Conservation (phyloP, 78 protist genomes). For the Cavenderia fasciculata region DNA sequence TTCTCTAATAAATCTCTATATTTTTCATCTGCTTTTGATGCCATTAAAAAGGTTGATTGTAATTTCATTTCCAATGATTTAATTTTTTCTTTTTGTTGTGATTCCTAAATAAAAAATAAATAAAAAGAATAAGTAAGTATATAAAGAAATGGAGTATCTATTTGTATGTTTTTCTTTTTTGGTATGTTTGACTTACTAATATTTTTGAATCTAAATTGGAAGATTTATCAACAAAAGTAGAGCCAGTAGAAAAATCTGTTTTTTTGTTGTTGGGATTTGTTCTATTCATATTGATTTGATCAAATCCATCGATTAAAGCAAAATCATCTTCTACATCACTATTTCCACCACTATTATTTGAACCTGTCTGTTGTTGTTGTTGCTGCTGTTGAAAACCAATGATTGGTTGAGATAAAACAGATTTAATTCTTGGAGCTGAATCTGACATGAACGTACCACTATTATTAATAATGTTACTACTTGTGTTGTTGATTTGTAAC, state of each 20-base stretch:
- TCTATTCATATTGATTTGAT: neutral
- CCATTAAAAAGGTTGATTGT: conserved; percentile 61
- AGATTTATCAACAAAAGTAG: no score
- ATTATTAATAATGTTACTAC: neutral
- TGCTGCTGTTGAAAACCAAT: neutral
- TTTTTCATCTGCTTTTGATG: conserved; percentile 40
- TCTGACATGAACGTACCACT: neutral
- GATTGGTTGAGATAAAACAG: neutral
- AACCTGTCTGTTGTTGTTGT: neutral
- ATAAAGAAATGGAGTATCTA: no score
- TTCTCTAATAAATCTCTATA: conserved; percentile 63
- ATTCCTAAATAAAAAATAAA: neutral
- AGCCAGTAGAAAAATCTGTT: no score
- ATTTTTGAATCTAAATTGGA: no score
- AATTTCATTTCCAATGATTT: conserved; percentile 13
- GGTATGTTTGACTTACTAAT: no score
- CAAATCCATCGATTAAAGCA: conserved; percentile 42
- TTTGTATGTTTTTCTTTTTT: no score
- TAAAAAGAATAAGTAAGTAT: no score
- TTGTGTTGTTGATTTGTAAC: neutral
- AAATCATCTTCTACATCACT: conserved; percentile 47
- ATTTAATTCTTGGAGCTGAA: neutral
- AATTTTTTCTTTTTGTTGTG: conserved; percentile 10
- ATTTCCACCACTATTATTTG: neutral
- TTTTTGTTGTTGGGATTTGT: neutral